These are phyloP conservation scores for Ophioceras dolichostomum DNA, from an alignment of 2,329 filamentous ascomycete species.

Conservation along the genomic window DNA sequence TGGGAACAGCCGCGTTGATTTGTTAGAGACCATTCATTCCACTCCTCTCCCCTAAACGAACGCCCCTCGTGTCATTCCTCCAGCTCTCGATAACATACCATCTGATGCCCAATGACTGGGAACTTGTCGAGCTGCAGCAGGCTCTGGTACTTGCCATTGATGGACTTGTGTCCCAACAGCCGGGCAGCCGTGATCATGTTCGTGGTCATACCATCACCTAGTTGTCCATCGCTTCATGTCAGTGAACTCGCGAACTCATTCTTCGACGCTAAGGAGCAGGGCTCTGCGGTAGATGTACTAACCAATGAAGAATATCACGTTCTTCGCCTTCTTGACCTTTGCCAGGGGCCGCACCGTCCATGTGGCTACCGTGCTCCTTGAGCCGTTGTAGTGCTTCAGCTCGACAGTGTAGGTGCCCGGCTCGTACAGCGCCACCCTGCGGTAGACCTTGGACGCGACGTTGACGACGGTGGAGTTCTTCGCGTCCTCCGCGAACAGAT, in stretches of 20 bases:
- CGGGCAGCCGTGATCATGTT: constrained; percentile 75
- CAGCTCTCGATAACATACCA: constrained; percentile 23
- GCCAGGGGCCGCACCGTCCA: constrained; percentile 66
- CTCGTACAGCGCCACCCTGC: constrained; percentile 63
- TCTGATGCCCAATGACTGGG: constrained; percentile 76
- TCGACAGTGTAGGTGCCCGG: constrained; percentile 70
- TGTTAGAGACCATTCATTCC: too few relatives aligned
- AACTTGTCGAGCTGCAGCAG: constrained; percentile 71
- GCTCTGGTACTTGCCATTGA: constrained; percentile 76
- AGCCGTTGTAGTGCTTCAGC: constrained; percentile 61
- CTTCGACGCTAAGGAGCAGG: too few relatives aligned
- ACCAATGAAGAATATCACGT: constrained; percentile 76
- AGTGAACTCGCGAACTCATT: too few relatives aligned
- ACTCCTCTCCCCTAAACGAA: too few relatives aligned
- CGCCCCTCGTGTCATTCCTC: too few relatives aligned
- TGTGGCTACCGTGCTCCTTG: constrained; percentile 53
- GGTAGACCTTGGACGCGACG: constrained; percentile 68
- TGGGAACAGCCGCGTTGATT: too few relatives aligned
- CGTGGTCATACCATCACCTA: constrained; percentile 25
- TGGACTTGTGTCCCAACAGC: constrained; percentile 66
- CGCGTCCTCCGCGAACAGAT: constrained; percentile 66
- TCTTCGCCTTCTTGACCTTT: constrained; percentile 65
- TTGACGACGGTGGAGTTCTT: constrained; percentile 61
- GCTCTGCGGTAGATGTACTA: too few relatives aligned
- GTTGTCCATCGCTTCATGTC: too few relatives aligned